phyloP scores from a whole-genome alignment of 1,284 basidiomycete species.

The Ustilago hordei region DNA sequence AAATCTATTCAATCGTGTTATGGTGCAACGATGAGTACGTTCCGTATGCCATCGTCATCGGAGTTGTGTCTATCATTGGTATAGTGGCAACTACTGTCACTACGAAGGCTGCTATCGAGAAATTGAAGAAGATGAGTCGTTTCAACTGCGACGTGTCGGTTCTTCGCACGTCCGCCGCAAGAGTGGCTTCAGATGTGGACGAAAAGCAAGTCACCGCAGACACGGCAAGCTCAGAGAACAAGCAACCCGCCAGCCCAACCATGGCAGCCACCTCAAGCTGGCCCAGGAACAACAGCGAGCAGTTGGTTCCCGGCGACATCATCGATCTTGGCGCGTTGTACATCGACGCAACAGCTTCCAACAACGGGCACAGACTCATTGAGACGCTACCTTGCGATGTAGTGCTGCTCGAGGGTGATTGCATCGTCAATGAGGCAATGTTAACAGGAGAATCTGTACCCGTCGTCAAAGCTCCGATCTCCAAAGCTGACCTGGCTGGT shows the following conservation, averaged over 20 bases:
- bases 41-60: slow-evolving; percentile 49
- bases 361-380: slow-evolving; percentile 24
- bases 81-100: slow-evolving; percentile 51
- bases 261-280: not conserved
- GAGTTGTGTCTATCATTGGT: slow-evolving; percentile 40
- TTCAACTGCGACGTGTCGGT: slow-evolving; percentile 44
- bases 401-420: slow-evolving; percentile 91
- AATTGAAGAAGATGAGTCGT: slow-evolving; percentile 50
- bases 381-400: slow-evolving; percentile 82
- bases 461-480: slow-evolving; percentile 83
- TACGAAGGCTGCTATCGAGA: slow-evolving; percentile 39
- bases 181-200: not conserved
- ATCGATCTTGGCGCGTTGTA: slow-evolving; percentile 29
- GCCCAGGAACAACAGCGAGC: slow-evolving; percentile 30
- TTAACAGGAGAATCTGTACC: slow-evolving; percentile 95
- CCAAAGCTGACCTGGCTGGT: slow-evolving; percentile 46
- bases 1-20: slow-evolving; percentile 47
- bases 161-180: slow-evolving; percentile 6
- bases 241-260: slow-evolving; percentile 6
- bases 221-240: slow-evolving; percentile 1
- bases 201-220: slow-evolving; percentile 7
- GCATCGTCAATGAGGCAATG: slow-evolving; percentile 99
- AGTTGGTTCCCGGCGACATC: slow-evolving; percentile 56
- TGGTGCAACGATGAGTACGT: slow-evolving; percentile 56
- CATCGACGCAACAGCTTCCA: not conserved